Base-by-base conservation (phyloP, 768 basidiomycete species). In the Scleroderma citrinum region DNA sequence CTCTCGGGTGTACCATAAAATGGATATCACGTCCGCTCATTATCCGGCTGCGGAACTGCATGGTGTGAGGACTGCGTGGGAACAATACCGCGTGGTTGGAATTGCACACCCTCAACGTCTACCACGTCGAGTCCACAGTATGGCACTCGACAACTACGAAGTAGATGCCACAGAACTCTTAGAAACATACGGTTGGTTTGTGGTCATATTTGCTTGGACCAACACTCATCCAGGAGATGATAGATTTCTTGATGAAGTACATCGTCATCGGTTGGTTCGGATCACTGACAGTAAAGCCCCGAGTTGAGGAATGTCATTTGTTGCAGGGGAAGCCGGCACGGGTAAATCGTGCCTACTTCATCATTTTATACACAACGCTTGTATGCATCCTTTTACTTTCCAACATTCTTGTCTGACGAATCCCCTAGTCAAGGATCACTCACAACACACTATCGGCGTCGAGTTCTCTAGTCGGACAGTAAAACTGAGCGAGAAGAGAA, bases 221-320 rank as follows among this genome's bases (percentile, higher is more conserved):
- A 17, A 11, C 17, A 45, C 51, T 51, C 46, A 56, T 57, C 61
- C 54, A 56, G 38, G 36, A n/a, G 7, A 14, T 39, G 49, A 39
- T 68, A 96, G 96, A 99, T 71, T 98, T 96, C 68, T 80, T 99
- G 57, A 92, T 97, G 84, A 99, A 99, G 73, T 92, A 93, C 70
- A 96, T 97, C 63, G 81, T 98, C 57, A 92, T 97, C 60, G 95
- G 95, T 91, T 57, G 51, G 75, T 52, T 12, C 49, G 19, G 54
- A 34, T 36, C 45, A 43, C 20, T 44, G 42, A 40, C 42, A 17
- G 43, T 49, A 31, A 49, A 46, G 45, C 29, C 38, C 43, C 21
- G 29, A 44, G 29, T 48, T 50, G 40, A 48, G 44, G 47, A 47
- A 50, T 29, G 31, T 45, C 20, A 14, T 30, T 17, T 30, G 7